Percentiles rank a stretch among this genome's conserved stretches.
Conservation (phyloP, 805 yeast species). For the Candida xiaguanensis region DNA sequence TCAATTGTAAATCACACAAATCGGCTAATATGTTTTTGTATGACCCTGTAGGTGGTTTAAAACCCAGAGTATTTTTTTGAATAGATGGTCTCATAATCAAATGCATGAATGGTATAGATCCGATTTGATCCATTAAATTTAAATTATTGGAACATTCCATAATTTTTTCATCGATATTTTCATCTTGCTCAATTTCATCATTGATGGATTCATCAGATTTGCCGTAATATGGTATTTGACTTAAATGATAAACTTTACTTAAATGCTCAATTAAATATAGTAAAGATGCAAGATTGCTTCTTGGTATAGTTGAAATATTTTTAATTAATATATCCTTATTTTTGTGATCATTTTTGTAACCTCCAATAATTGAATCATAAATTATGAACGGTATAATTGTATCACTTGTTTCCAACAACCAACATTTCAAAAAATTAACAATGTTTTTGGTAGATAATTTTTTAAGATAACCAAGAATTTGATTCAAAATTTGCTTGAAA, state of each 20-base stretch:
- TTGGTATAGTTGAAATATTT: constrained; percentile 29
- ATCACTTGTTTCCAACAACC: constrained; percentile 41
- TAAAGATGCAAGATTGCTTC: constrained; percentile 38
- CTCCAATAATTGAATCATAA: constrained; percentile 27
- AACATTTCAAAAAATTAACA: constrained; percentile 33
- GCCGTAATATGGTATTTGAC: constrained; percentile 22
- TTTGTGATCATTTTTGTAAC: constrained; percentile 12
- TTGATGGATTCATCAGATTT: constrained; percentile 20
- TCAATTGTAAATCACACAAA: constrained; percentile 21
- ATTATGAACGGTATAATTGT: constrained; percentile 40
- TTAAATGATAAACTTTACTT: constrained; percentile 19
- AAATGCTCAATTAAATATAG: constrained; percentile 35
- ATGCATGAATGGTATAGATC: constrained; percentile 38
- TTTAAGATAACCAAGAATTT: constrained; percentile 13
- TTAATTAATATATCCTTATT: constrained; percentile 14
- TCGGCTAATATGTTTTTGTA: constrained; percentile 25
- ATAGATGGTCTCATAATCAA: constrained; percentile 39
- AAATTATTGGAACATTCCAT: constrained; percentile 12
- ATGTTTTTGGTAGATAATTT: constrained; percentile 9
- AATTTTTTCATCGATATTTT: constrained; percentile 7
- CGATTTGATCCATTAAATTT: constrained; percentile 35
- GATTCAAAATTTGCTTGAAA: constrained; percentile 20
- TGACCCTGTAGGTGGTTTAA: constrained; percentile 33
- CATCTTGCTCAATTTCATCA: constrained; percentile 7
- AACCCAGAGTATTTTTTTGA: constrained; percentile 31